phyloP scores from a whole-genome alignment of 164 flowering plant species.

The Warburgia ugandensis region DNA sequence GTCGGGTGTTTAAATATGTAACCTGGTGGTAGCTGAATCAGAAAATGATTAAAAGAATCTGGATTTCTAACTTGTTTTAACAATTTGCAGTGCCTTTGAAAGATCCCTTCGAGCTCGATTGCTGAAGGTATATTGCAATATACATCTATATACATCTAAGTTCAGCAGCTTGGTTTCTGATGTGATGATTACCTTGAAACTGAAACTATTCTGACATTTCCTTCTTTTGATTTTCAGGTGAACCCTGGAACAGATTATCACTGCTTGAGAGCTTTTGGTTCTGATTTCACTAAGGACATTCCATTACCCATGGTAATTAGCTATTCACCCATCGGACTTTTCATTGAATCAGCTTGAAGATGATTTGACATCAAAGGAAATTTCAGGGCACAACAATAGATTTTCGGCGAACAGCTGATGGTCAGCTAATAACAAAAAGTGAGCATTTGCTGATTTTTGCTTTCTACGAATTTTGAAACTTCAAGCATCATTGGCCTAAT shows the following conservation, averaged over 20 bases:
- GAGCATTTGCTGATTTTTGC: conserved; percentile 17
- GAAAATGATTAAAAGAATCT: background rate
- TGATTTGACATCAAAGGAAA: conserved; percentile 4
- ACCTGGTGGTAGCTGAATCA: background rate
- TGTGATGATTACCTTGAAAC: too few relatives aligned
- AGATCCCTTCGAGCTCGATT: conserved; percentile 79
- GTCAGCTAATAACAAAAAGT: conserved; percentile 80
- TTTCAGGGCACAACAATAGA: conserved; percentile 82
- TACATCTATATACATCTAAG: background rate
- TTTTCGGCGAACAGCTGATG: conserved; percentile 75
- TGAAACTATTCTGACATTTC: background rate
- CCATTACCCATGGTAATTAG: conserved; percentile 64
- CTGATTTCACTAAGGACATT: conserved; percentile 67
- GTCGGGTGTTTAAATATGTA: too few relatives aligned
- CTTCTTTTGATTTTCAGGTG: conserved; percentile 27
- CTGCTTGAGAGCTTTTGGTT: conserved; percentile 59
- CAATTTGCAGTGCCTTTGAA: conserved; percentile 76
- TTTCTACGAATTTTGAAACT: background rate
- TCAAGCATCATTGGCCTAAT: background rate
- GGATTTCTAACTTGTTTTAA: conserved; percentile 2
- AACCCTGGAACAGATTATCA: conserved; percentile 72
- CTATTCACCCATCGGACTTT: background rate
- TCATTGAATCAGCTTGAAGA: background rate
- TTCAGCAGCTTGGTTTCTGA: background rate
- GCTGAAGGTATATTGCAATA: conserved; percentile 39